Conservation (phyloP, 495 filamentous ascomycete species). For the Trichocladium uniseriatum region DNA sequence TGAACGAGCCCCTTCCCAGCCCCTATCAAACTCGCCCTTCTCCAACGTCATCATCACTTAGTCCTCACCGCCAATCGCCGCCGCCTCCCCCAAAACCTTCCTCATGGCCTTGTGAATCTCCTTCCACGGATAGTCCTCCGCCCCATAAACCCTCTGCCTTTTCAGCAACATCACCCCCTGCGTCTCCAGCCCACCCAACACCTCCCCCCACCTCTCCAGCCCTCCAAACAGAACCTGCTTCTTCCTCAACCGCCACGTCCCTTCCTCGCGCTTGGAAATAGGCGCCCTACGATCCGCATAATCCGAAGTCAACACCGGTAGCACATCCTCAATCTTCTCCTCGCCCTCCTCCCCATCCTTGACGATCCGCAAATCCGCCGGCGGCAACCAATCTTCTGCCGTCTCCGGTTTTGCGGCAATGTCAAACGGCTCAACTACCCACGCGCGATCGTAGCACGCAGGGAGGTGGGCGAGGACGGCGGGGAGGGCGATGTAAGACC, state of each 20-base stretch:
- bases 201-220: background rate
- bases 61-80: background rate
- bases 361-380: background rate
- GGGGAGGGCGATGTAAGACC: constrained; percentile 14
- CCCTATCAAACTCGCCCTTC: too few species aligned
- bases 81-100: background rate
- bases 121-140: constrained; percentile 12
- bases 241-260: constrained; percentile 9
- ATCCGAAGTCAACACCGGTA: constrained; percentile 13
- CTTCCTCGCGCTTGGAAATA: background rate
- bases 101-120: constrained; percentile 1
- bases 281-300: constrained; percentile 6
- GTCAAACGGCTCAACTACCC: constrained; percentile 21
- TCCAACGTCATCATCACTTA: too few species aligned
- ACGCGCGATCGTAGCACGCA: constrained; percentile 6
- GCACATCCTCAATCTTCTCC: constrained; percentile 5
- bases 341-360: background rate
- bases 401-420: constrained; percentile 1
- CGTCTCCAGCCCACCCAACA: background rate
- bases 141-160: constrained; percentile 19
- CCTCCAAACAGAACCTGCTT: constrained; percentile 7
- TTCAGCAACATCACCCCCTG: constrained; percentile 7
- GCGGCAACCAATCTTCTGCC: background rate
- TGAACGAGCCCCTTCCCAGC: too few species aligned
- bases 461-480: constrained; percentile 8